phyloP scores from a whole-genome alignment of 2,329 filamentous ascomycete species.

The Thielaviopsis populi region DNA sequence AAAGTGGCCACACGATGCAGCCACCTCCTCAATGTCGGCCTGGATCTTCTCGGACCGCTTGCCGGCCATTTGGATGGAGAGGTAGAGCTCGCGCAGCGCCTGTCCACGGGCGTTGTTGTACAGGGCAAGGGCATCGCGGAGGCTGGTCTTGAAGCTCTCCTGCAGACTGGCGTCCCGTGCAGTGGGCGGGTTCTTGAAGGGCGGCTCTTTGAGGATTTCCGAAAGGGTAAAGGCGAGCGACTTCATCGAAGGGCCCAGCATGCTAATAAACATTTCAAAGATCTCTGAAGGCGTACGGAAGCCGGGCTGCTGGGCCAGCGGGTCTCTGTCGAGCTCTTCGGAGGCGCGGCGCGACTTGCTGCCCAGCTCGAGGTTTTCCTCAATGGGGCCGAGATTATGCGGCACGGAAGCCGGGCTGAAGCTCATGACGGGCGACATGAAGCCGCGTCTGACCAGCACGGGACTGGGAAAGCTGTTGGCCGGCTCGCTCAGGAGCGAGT shows the following conservation, averaged over 20 bases:
- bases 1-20: constrained; percentile 94
- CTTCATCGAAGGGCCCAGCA: constrained; percentile 88
- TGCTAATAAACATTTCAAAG: constrained; percentile 76
- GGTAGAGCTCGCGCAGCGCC: constrained; percentile 67
- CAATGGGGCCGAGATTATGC: constrained; percentile 21
- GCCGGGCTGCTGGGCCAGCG: constrained; percentile 20
- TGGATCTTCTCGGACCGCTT: constrained; percentile 58
- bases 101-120: constrained; percentile 63
- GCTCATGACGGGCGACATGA: constrained; percentile 11
- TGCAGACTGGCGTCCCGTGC: constrained; percentile 59
- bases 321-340: constrained; percentile 12
- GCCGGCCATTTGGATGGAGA: constrained; percentile 56
- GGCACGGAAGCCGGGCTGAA: constrained; percentile 18
- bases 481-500: constrained; percentile 58
- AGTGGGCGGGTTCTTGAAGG: constrained; percentile 55
- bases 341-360: constrained; percentile 8
- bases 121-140: constrained; percentile 63
- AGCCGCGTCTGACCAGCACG: background rate
- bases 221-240: constrained; percentile 85
- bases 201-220: constrained; percentile 73
- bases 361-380: constrained; percentile 7
- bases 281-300: constrained; percentile 62
- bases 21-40: constrained; percentile 92
- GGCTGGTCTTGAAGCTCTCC: constrained; percentile 62
- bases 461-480: background rate